phyloP scores from a whole-genome alignment of 768 basidiomycete genomes.

The Hysterangium stoloniferum region DNA sequence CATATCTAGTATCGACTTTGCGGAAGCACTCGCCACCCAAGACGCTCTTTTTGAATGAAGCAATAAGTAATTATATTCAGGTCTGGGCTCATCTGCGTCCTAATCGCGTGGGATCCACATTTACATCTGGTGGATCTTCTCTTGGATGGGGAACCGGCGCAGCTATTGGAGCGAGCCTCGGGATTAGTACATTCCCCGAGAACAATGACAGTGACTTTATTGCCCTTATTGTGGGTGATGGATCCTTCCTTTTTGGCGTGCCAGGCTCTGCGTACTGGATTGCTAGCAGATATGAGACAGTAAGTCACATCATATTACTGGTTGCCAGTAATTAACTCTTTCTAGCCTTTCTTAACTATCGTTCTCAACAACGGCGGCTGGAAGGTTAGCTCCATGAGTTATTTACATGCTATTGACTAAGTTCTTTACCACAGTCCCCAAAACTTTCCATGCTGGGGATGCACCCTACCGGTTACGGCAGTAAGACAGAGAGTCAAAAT shows the following conservation, averaged over 20 bases:
- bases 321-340: neutral
- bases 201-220: slow-evolving; percentile 42
- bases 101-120: slow-evolving; percentile 39
- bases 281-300: slow-evolving; percentile 58
- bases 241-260: slow-evolving; percentile 58
- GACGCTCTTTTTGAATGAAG: slow-evolving; percentile 56
- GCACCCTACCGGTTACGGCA: slow-evolving; percentile 51
- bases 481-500: slow-evolving; percentile 32
- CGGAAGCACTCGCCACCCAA: slow-evolving; percentile 32
- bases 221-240: slow-evolving; percentile 59
- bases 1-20: slow-evolving; percentile 43
- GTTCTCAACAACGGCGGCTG: slow-evolving; percentile 69
- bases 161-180: slow-evolving; percentile 50
- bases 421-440: slow-evolving; percentile 36
- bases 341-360: slow-evolving; percentile 61
- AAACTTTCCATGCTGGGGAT: slow-evolving; percentile 57
- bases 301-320: slow-evolving; percentile 22
- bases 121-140: slow-evolving; percentile 55
- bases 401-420: neutral
- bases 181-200: slow-evolving; percentile 17
- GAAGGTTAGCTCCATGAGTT: slow-evolving; percentile 37
- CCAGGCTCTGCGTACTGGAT: slow-evolving; percentile 69
- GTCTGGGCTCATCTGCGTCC: slow-evolving; percentile 56
- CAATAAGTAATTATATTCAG: slow-evolving; percentile 45
- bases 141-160: slow-evolving; percentile 66